phyloP scores from a whole-genome alignment of 108 stramenopile genomes.

The Nitzschia putrida region DNA sequence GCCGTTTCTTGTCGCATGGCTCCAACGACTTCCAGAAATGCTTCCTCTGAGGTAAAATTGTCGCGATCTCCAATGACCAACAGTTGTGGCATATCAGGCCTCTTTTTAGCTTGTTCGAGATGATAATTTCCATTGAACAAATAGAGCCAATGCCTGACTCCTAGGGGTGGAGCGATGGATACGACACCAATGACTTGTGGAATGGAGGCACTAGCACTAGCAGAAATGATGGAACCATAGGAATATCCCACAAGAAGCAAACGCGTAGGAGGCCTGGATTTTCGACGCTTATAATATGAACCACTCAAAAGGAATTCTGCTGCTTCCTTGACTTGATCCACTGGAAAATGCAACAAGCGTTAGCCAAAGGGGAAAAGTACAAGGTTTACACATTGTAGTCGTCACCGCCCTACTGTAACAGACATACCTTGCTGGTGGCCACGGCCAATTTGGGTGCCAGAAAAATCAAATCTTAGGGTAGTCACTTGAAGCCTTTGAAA shows the following conservation, averaged over 20 bases:
- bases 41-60: slow-evolving; percentile 57
- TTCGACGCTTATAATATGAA: slow-evolving; percentile 6
- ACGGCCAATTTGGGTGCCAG: slow-evolving; percentile 43
- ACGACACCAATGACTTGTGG: slow-evolving; percentile 46
- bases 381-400: no score
- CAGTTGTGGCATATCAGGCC: slow-evolving; percentile 37
- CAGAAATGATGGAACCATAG: slow-evolving; percentile 57
- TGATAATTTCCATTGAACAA: slow-evolving; percentile 53
- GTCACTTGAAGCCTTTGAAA: slow-evolving; percentile 57
- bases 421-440: slow-evolving; percentile 36
- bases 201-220: slow-evolving; percentile 43
- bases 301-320: slow-evolving; percentile 38
- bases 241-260: slow-evolving; percentile 64
- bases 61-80: slow-evolving; percentile 49
- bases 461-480: slow-evolving; percentile 56
- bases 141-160: slow-evolving; percentile 51
- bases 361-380: no score
- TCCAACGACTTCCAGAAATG: slow-evolving; percentile 36
- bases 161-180: slow-evolving; percentile 57
- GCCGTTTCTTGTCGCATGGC: slow-evolving; percentile 33
- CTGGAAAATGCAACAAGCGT: background rate
- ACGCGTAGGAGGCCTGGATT: slow-evolving; percentile 7
- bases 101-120: slow-evolving; percentile 39
- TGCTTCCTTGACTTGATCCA: slow-evolving; percentile 49
- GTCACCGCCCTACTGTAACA: no score